A percentile compares a stretch with the other conserved stretches of the same genome.
Evolutionary conservation across 2,329 filamentous ascomycete genomes (phyloP).

Genomic region (Neonectria magnoliae): DNA sequence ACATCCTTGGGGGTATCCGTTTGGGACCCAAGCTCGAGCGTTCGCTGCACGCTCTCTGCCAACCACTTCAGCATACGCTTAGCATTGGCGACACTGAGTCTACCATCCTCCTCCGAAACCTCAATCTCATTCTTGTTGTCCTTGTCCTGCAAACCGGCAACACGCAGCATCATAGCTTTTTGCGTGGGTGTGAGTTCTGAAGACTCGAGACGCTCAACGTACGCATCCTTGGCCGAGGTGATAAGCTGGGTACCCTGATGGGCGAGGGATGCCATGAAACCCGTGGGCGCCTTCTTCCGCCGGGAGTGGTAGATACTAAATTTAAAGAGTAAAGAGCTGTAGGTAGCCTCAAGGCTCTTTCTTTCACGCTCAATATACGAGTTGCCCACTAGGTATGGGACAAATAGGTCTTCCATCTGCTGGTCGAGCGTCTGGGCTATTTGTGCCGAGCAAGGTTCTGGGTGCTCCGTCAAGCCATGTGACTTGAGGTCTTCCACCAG

Average conservation of each 20-base stretch:
- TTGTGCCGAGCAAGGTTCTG: slow-evolving; percentile 87
- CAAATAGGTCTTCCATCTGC: slow-evolving; percentile 80
- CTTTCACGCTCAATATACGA: slow-evolving; percentile 77
- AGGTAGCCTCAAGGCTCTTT: slow-evolving; percentile 79
- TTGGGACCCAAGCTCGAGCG: slow-evolving; percentile 87
- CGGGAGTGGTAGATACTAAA: slow-evolving; percentile 94
- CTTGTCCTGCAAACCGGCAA: slow-evolving; percentile 84
- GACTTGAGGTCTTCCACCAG: slow-evolving; percentile 93
- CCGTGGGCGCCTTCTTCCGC: slow-evolving; percentile 87
- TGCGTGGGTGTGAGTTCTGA: slow-evolving; percentile 89
- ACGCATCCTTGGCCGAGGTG: slow-evolving; percentile 88
- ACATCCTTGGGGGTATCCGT: slow-evolving; percentile 96
- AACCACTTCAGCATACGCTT: slow-evolving; percentile 99
- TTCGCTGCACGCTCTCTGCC: slow-evolving; percentile 91
- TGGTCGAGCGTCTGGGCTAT: slow-evolving; percentile 80
- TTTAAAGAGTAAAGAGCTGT: slow-evolving; percentile 93
- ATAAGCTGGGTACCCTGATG: slow-evolving; percentile 91
- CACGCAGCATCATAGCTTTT: slow-evolving; percentile 87
- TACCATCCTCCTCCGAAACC: slow-evolving; percentile 88
- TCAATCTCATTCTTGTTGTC: slow-evolving; percentile 87
- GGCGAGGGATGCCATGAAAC: slow-evolving; percentile 91
- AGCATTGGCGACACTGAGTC: slow-evolving; percentile 83
- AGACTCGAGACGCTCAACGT: slow-evolving; percentile 87
- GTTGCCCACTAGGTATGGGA: slow-evolving; percentile 74
- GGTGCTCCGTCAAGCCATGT: slow-evolving; percentile 94